These are phyloP conservation scores for Logfia minima DNA, from an alignment of 129 eudicot species.

Conservation along the genomic window DNA sequence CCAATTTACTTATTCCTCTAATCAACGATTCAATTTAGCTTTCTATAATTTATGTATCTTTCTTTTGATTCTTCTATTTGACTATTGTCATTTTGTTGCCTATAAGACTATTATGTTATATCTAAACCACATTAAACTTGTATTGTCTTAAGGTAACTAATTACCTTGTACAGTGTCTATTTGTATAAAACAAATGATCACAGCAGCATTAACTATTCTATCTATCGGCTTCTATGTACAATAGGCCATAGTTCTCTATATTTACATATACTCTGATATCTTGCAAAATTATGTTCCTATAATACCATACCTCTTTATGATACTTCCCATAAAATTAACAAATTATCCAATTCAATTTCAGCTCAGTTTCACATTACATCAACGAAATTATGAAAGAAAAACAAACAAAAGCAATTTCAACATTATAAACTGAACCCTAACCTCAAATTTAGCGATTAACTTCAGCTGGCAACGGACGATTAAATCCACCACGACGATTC, in stretches of 20 bases:
- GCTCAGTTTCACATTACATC: conserved; percentile 5
- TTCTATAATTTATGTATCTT: not conserved
- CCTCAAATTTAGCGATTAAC: conserved; percentile 64
- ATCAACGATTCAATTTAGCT: not conserved
- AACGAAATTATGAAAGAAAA: not conserved
- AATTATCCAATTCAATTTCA: not conserved
- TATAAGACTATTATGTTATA: not conserved
- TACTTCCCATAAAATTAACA: not conserved
- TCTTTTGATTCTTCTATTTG: conserved; percentile 8
- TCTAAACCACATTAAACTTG: not conserved
- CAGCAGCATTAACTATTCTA: conserved; percentile 6
- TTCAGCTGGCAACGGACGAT: conserved; percentile 96
- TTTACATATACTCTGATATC: too few relatives aligned
- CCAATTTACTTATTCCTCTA: not conserved
- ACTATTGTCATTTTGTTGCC: not conserved
- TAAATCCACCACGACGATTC: conserved; percentile 96
- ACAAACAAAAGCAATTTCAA: not conserved
- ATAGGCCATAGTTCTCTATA: not conserved
- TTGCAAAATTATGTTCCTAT: not conserved
- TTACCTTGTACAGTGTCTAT: conserved; percentile 8
- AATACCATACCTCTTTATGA: not conserved
- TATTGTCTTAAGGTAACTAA: not conserved
- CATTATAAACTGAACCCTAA: conserved; percentile 14
- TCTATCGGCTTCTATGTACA: not conserved
- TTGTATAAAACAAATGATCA: not conserved